phyloP scores from a whole-genome alignment of 257 asterid genomes.

The Osmanthus fragrans region DNA sequence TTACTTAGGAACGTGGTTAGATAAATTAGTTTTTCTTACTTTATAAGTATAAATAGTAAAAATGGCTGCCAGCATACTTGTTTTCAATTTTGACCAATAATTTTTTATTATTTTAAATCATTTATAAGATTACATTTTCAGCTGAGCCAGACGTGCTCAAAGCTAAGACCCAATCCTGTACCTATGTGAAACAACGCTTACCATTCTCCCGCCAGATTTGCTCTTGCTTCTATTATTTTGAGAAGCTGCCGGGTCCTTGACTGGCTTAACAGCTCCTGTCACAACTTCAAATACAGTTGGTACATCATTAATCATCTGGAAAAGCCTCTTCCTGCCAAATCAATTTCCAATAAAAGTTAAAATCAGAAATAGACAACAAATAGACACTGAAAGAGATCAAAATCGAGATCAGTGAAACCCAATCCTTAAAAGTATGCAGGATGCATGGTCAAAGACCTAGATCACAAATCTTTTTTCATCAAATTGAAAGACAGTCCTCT shows the following conservation, averaged over 20 bases:
- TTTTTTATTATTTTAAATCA: neutral
- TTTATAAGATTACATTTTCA: neutral
- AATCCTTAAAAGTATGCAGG: neutral
- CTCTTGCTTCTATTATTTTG: conserved; percentile 55
- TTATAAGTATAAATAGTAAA: no score
- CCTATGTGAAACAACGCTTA: conserved; percentile 9
- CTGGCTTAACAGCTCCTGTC: conserved; percentile 47
- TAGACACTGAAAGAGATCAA: neutral
- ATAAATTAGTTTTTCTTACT: neutral
- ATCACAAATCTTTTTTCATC: neutral
- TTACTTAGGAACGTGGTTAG: neutral
- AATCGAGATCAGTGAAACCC: neutral
- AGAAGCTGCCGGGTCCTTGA: conserved; percentile 35
- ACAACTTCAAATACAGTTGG: conserved; percentile 77
- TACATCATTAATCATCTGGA: conserved; percentile 70
- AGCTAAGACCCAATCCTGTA: neutral
- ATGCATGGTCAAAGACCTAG: neutral
- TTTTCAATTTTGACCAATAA: neutral
- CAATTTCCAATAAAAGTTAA: conserved; percentile 16
- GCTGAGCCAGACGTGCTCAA: neutral
- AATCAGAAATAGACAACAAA: neutral
- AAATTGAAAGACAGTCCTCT: neutral
- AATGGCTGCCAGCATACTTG: neutral
- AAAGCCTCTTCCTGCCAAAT: conserved; percentile 65
- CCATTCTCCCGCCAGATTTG: conserved; percentile 51